Conservation (phyloP, 441 rosid genomes). For the Codiaeum variegatum region DNA sequence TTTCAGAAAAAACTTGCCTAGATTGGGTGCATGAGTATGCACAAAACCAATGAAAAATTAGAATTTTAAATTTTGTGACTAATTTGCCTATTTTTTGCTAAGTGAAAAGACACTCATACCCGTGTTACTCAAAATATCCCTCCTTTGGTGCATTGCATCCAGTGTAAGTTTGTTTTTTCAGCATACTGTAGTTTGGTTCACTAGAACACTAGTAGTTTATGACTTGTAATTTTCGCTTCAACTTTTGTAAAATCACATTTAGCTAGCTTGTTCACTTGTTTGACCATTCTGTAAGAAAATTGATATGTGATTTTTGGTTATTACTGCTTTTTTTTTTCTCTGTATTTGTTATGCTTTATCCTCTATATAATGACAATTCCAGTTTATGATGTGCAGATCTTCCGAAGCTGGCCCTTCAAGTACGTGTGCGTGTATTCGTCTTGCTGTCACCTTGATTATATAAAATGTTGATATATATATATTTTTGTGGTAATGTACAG, state of each 20-base stretch:
- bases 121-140: no score
- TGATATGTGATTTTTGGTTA: not conserved
- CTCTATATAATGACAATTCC: conserved; percentile 11
- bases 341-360: not conserved
- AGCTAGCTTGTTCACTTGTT: not conserved
- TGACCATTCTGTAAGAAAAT: not conserved
- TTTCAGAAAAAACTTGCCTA: no score
- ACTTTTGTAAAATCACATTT: not conserved
- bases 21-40: no score
- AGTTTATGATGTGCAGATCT: conserved; percentile 48
- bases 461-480: conserved; percentile 16
- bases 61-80: no score
- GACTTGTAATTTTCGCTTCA: not conserved
- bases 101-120: no score
- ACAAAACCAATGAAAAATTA: no score
- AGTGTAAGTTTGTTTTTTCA: conserved; percentile 8
- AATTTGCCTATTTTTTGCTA: no score
- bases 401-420: conserved; percentile 63
- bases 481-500: conserved; percentile 32
- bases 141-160: no score
- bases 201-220: conserved; percentile 1
- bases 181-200: conserved; percentile 17
- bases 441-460: not conserved
- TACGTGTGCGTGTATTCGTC: no score
- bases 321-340: not conserved